Percentiles rank a stretch among this genome's conserved stretches.
Evolutionary conservation across 441 rosid genomes (phyloP).

Genomic region (Adansonia madagascariensis): DNA sequence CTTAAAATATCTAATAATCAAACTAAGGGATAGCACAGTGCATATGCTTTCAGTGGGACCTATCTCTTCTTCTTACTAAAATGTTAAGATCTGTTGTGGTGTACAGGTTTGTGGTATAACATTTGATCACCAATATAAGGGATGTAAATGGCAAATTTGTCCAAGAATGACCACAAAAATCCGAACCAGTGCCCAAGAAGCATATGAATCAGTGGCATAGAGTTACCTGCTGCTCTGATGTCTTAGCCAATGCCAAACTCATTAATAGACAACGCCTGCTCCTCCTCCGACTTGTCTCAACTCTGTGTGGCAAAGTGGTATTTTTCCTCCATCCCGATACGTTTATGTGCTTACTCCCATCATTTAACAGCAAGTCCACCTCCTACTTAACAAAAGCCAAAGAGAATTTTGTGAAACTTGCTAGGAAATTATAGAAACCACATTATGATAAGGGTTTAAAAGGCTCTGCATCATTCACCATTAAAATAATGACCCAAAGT

Average conservation of each 20-base stretch:
- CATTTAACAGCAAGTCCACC: slow-evolving; percentile 97
- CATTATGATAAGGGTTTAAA: slow-evolving; percentile 7
- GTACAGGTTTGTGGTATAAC: slow-evolving; percentile 4
- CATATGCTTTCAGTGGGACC: background rate
- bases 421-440: slow-evolving; percentile 28
- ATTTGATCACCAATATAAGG: slow-evolving; percentile 8
- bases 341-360: slow-evolving; percentile 98
- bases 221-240: slow-evolving; percentile 82
- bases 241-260: slow-evolving; percentile 95
- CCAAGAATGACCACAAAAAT: slow-evolving; percentile 9
- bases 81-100: slow-evolving; percentile 1
- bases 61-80: slow-evolving; percentile 7
- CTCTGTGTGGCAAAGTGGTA: slow-evolving; percentile 80
- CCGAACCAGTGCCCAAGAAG: background rate
- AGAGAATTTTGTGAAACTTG: slow-evolving; percentile 24
- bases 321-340: slow-evolving; percentile 93
- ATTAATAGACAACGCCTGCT: slow-evolving; percentile 91
- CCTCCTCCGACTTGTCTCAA: slow-evolving; percentile 95
- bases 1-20: slow-evolving; percentile 8
- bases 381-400: slow-evolving; percentile 64
- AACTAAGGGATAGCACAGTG: background rate
- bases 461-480: slow-evolving; percentile 6
- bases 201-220: slow-evolving; percentile 21
- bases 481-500: slow-evolving; percentile 28
- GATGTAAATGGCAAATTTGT: slow-evolving; percentile 17